These are phyloP conservation scores for Albifimbria verrucaria DNA, from an alignment of 2,329 filamentous ascomycete genomes.

Conservation along the genomic window DNA sequence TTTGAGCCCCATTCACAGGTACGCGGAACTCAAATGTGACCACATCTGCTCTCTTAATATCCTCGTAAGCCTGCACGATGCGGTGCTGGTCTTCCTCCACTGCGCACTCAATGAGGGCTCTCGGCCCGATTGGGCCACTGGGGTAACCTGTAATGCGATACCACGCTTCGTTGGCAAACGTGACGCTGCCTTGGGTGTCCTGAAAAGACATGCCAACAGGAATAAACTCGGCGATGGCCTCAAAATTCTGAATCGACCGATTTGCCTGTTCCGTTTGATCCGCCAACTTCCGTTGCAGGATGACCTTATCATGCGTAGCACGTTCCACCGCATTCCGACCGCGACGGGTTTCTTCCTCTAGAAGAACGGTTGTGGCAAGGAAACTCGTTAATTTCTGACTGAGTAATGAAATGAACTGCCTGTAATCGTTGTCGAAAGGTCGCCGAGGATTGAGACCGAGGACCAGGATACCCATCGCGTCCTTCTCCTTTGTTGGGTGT, in stretches of 20 bases:
- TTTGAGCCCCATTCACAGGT: slow-evolving; percentile 4
- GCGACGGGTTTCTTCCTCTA: slow-evolving; percentile 67
- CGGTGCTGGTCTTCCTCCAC: slow-evolving; percentile 42
- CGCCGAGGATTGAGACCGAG: slow-evolving; percentile 68
- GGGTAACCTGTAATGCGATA: slow-evolving; percentile 48
- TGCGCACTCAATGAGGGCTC: slow-evolving; percentile 40
- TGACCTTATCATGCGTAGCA: slow-evolving; percentile 64
- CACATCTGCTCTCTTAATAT: slow-evolving; percentile 32
- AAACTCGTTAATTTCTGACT: slow-evolving; percentile 61
- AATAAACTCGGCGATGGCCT: slow-evolving; percentile 68
- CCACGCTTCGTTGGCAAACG: slow-evolving; percentile 69
- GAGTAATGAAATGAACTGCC: slow-evolving; percentile 58
- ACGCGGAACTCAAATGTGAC: slow-evolving; percentile 47
- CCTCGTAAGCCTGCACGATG: slow-evolving; percentile 38
- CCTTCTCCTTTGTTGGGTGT: slow-evolving; percentile 62
- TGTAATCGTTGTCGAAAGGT: slow-evolving; percentile 72
- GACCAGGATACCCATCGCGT: slow-evolving; percentile 64
- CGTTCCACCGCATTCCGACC: slow-evolving; percentile 47
- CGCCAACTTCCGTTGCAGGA: slow-evolving; percentile 63
- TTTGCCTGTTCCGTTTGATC: slow-evolving; percentile 47
- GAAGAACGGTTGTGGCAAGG: slow-evolving; percentile 65
- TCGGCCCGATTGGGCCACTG: slow-evolving; percentile 24
- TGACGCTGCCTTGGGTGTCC: slow-evolving; percentile 60
- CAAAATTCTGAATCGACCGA: slow-evolving; percentile 62
- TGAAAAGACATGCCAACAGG: slow-evolving; percentile 73